Evolutionary conservation across 163 green algal species (phyloP), one percentile per base, ranked within the genome.

Genomic region (Scenedesmus sp.): DNA sequence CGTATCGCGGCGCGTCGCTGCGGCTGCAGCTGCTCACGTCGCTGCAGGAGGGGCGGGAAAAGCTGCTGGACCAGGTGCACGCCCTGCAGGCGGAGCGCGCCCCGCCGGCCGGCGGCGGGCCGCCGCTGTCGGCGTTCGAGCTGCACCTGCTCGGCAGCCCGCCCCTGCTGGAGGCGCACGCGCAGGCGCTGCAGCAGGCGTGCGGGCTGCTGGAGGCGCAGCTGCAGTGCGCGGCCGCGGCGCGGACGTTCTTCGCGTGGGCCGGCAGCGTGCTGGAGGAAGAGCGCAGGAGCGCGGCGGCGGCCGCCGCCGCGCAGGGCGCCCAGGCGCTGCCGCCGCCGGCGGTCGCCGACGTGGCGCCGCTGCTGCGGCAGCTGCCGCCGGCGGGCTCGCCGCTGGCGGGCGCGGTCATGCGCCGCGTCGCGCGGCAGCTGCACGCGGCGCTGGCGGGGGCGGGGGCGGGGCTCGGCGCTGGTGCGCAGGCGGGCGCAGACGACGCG

Each of bases 181-280:
- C 73, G 42, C 33, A 72, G 26, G 60, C 60, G 3, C 48, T 74
- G 31, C 60, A 73, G 48, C 48, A 57, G 34, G 47, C 44, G 13
- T 58, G 33, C 24, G 54, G n/a, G 22, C 31, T 65, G 45, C 33
- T 74, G 73, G 60, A 81, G 73, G 47, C 73, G 73, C 73, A 72
- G 58, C 62, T 72, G 60, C 28, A 71, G 58, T 80, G 71, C 13
- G 15, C 56, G 2, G 45, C 62, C 39, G 29, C 45, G 17, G 71
- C 71, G 20, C 20, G 45, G 0, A 63, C 33, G 1, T 80, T 80
- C 71, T 80, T 80, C 51, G 71, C 71, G 7, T 80, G 71, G 71
- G 71, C 71, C 2, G 51, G n/a, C 31, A 80, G 71, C 34, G 71
- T 62, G 22, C 14, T 72, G 22, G 56, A 63, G 1, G 71, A 67